Base-by-base conservation (phyloP, 148 eudicot genomes). In the Linanthus parryae region DNA sequence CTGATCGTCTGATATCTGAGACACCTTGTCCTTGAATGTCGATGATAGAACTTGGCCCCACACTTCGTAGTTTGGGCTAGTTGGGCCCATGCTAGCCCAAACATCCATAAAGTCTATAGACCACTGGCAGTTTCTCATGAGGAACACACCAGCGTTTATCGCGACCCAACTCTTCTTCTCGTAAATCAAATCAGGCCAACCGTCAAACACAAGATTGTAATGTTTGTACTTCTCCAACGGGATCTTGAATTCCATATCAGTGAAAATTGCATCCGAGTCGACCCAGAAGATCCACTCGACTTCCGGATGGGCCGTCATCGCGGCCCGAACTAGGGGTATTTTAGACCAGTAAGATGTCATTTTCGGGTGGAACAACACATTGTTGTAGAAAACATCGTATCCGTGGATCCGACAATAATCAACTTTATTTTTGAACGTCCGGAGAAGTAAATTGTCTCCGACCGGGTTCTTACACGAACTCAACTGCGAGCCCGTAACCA, bases 51-150 rank as follows among this genome's bases (percentile, higher is more conserved):
- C 43, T 19, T 61, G 50, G 0, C 96, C 96, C 96, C 96, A 88
- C 23, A 77, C 68, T 0, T 64, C 62, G 12, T 72, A 84, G 0
- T 70, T 75, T 0, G 82, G 80, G 33, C 67, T 56, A 16, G 64
- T 58, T 22, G 97, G 97, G 49, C 97, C 94, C 80, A 88, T 81
- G 4, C 43, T 26, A 44, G 69, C 74, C 96, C 96, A 88, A 1
- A 44, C 63, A 2, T 72, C 80, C 65, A 88, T 42, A n/a, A 88
- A 61, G 28, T 84, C 86, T 74, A 88, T 72, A 7, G 96, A 73
- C 97, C 94, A 88, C 26, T 88, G 94, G 15, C 90, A 81, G 46
- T 88, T 88, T 1, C 97, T 57, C 2, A 88, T 81, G 13, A 88
- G 54, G 8, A 88, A 84, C 1, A 88, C 89, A 5, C 97, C 97